Base-by-base conservation (phyloP, 306 rosid species). In the Castanospermum australe region DNA sequence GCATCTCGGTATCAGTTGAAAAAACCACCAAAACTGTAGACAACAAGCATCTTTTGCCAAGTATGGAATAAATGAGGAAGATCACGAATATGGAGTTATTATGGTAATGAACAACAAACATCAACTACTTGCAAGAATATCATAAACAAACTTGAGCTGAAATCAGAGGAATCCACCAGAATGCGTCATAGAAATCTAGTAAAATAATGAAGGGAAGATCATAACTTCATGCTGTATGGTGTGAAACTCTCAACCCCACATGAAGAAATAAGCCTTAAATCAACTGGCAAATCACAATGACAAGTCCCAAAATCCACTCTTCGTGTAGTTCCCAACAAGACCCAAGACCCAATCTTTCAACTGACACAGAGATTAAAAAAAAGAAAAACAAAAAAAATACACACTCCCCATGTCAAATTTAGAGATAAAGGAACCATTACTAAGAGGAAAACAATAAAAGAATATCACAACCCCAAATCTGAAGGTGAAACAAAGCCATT, bases 1-100 rank as follows among this genome's bases (percentile, higher is more conserved):
- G 97, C 99, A 93, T 91, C 93, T 96, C 70, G 92, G 91, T 88
- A 91, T 90, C 93, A 91, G 96, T 86, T 90, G 89, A 85, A 85
- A 82, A 79, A 91, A 86, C 92, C 98, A 86, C 92, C 94, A 91
- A 88, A 91, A 90, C 91, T 84, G 93, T 87, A 88, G 98, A 95
- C 99, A 95, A 80, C 78, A 89, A 90, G 98, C 90, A 95, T 95
- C 97, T 92, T 79, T 83, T 68, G 81, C 54, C 75, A 71, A 83
- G 87, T 25, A 87, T 78, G 85, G 92, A 85, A 91, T 89, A 88
- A 82, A 87, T 77, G 91, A 87, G 85, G 71, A 87, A 86, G 89
- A 88, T 84, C 87, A 84, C 82, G 76, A 67, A 76, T 68, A 56
- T 75, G 60, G 60, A 50, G 71, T 62, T 73, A 80, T 55, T 83